Evolutionary conservation across 2,329 filamentous ascomycete species (phyloP).

Genomic region (Trichoderma breve): DNA sequence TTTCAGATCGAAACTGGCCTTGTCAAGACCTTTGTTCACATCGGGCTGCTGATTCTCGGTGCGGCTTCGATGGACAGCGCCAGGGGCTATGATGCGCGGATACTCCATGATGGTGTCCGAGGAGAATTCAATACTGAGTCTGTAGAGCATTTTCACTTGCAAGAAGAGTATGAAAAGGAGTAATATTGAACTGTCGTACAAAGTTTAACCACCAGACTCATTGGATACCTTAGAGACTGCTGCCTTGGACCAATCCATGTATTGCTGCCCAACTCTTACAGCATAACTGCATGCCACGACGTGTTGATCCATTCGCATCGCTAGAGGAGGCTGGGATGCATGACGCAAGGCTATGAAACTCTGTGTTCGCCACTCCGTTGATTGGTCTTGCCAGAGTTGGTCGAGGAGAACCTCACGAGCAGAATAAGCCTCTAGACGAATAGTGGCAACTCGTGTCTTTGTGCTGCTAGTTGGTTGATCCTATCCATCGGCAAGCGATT

Average conservation of each 20-base stretch:
- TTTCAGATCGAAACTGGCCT: background rate
- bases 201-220: background rate
- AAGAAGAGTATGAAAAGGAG: background rate
- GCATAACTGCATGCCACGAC: background rate
- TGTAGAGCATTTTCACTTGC: background rate
- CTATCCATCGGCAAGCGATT: background rate
- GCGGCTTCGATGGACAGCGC: background rate
- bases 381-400: background rate
- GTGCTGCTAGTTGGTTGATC: background rate
- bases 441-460: background rate
- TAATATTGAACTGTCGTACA: background rate
- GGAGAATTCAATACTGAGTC: background rate
- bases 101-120: background rate
- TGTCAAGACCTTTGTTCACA: background rate
- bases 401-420: background rate
- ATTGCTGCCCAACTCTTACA: background rate
- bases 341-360: background rate
- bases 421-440: background rate
- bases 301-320: background rate
- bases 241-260: background rate
- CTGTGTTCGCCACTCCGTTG: background rate
- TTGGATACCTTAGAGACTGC: background rate
- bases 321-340: background rate
- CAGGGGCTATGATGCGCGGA: background rate
- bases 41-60: background rate